Base-by-base conservation (phyloP, 495 filamentous ascomycete genomes). In the Mytilinidion resinicola region DNA sequence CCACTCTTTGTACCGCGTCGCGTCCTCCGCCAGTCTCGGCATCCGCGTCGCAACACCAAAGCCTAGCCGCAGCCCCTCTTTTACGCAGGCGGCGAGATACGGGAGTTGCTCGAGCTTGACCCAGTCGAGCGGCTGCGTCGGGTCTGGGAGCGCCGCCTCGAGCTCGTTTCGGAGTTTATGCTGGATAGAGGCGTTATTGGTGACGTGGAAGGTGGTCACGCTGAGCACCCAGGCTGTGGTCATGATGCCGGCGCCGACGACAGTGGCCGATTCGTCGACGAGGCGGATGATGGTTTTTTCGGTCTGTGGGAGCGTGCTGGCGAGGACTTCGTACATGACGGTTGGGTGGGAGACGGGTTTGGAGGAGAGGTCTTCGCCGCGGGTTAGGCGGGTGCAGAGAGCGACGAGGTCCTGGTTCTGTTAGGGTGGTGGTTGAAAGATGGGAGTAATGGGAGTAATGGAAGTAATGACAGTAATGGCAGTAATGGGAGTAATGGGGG, bases 161-260 rank as follows among this genome's bases (percentile, higher is more conserved):
- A 65, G 62, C 12, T 57, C 62, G 19, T 46, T 52, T 17, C 59
- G 56, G 15, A 64, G 34, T 4, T 52, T 51, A 15, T 25, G 30
- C 19, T 64, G 37, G 9, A 70, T 61, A 0, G 34, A 20, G n/a
- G 60, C 60, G 57, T 72, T 64, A 30, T 42, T 52, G 0, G 67
- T 55, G 7, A 76, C 55, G 62, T 76, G 61, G 55, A 66, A 76
- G 30, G 52, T 44, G 4, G 64, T 61, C 2, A 70, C 56, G 2
- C 59, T 63, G 42, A 76, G 52, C 0, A 67, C 61, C 20, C 64
- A 51, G 1, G 68, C 64, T 0, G 72, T 73, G 4, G 73, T 75
- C 34, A 72, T 71, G 1, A 68, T 73, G 1, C 75, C 74, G 3
- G 69, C 75, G 33, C 56, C 58, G 11, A 74, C 15, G 15, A 76